Evolutionary conservation across 495 filamentous ascomycete species (phyloP).

Genomic region (Talaromyces liani): DNA sequence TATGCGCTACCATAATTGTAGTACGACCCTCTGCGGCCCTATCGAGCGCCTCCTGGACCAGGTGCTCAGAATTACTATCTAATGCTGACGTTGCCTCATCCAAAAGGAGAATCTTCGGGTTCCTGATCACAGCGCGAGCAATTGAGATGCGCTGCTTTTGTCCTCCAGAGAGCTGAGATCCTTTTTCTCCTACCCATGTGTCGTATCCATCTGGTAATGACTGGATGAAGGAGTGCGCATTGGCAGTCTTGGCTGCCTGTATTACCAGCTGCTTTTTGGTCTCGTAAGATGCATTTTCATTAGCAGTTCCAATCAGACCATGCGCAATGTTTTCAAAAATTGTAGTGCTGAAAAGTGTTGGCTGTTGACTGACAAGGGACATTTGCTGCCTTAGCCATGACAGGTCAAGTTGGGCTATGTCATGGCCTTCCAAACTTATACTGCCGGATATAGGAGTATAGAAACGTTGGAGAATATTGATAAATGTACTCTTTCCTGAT

Average conservation of each 20-base stretch:
- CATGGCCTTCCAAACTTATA: constrained; percentile 44
- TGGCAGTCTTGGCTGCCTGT: constrained; percentile 44
- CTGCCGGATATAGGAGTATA: constrained; percentile 48
- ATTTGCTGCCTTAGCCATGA: constrained; percentile 41
- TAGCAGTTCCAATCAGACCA: constrained; percentile 52
- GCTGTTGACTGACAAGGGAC: constrained; percentile 57
- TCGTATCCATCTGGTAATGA: constrained; percentile 47
- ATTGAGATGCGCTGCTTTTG: constrained; percentile 83
- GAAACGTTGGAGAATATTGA: constrained; percentile 57
- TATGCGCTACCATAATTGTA: constrained; percentile 41
- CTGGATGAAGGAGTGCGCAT: constrained; percentile 25
- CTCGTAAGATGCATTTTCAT: constrained; percentile 40
- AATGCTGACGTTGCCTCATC: constrained; percentile 53
- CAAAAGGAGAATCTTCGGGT: constrained; percentile 70
- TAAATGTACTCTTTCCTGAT: constrained; percentile 66
- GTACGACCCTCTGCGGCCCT: constrained; percentile 28
- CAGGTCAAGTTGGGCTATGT: constrained; percentile 38
- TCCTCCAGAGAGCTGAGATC: constrained; percentile 78
- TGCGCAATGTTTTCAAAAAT: constrained; percentile 55
- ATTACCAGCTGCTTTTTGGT: constrained; percentile 31
- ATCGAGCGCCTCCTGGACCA: constrained; percentile 61
- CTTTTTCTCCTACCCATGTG: constrained; percentile 78
- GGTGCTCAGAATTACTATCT: constrained; percentile 55
- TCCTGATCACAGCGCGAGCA: constrained; percentile 70
- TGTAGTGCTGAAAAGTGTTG: constrained; percentile 52